These are phyloP conservation scores for Picocystis sp. DNA, from an alignment of 163 green algal species.

Conservation along the genomic window DNA sequence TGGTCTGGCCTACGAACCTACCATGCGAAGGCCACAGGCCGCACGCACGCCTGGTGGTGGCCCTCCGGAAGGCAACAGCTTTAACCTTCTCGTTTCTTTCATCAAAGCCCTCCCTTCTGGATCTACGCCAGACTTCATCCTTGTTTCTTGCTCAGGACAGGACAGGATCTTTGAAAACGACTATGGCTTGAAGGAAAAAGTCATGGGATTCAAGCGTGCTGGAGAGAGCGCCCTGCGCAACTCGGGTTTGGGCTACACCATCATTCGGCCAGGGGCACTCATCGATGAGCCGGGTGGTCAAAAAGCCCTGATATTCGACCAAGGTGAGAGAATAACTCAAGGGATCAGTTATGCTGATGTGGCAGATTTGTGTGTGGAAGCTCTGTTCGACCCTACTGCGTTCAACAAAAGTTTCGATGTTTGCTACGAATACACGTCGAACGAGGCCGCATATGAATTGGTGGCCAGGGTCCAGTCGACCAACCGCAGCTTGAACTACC, in stretches of 20 bases:
- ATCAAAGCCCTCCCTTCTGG: constrained; percentile 26
- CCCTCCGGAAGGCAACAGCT: constrained; percentile 10
- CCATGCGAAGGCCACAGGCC: background rate
- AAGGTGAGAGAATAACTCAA: constrained; percentile 68
- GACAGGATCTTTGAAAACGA: constrained; percentile 22
- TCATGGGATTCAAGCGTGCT: constrained; percentile 29
- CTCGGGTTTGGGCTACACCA: constrained; percentile 81
- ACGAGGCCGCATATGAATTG: constrained; percentile 17
- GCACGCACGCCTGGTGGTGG: too few species aligned
- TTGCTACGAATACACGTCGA: constrained; percentile 57
- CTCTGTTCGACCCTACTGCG: constrained; percentile 56
- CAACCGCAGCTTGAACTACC: constrained; percentile 74
- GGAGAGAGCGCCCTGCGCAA: constrained; percentile 72
- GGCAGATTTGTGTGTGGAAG: constrained; percentile 83
- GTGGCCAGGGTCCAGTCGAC: constrained; percentile 53
- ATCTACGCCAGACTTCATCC: constrained; percentile 60
- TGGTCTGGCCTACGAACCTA: background rate
- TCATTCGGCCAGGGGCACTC: constrained; percentile 60
- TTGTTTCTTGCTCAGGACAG: constrained; percentile 74
- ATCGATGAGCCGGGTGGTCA: constrained; percentile 84
- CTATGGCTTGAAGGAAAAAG: constrained; percentile 2
- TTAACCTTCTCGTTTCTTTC: constrained; percentile 47
- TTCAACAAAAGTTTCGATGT: constrained; percentile 96
- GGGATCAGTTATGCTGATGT: constrained; percentile 77
- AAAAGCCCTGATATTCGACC: constrained; percentile 92